Evolutionary conservation across 129 eudicot species (phyloP), one percentile per base, ranked within the genome.

Genomic region (Kitagawia praeruptora): DNA sequence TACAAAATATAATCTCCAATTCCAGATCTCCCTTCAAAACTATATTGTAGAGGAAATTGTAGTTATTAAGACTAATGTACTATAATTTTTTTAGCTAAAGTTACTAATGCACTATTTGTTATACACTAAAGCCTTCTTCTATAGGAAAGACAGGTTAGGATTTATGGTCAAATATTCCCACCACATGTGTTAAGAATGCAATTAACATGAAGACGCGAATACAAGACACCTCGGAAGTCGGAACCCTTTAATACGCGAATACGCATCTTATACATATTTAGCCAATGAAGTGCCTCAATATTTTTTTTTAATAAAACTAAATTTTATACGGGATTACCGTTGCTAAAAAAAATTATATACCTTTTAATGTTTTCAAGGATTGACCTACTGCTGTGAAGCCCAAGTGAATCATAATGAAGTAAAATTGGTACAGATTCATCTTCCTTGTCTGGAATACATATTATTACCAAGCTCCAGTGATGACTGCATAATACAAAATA

Each of bases 401-500:
- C 88, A n/a, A 95, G 86, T 73, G 98, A 95, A 89, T 95, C 98
- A 84, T 92, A 79, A 84, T 95, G 98, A 76, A 95, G 96, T 75
- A 92, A 48, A 69, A 92, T 78, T 5, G 92, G 96, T 8, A 92
- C 96, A 15, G 88, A 81, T 77, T 83, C 90, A 77, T 87, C 94
- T 79, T 85, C 87, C 80, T 89, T 88, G 66, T 85, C 81, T 72
- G 98, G 96, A 44, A 95, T 83, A 78, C 97, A 92, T 48, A 95
- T 89, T 64, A 92, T 92, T n/a, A 85, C 89, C 87, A 95, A 83
- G 90, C 98, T 95, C 98, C 98, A 95, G 79, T 95, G 98, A 23
- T 73, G 85, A 63, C 98, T 95, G 88, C 70, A 84, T 14, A 53
- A 54, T 9, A 7, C 79, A 74, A 21, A 54, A 69, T n/a, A 73